These are phyloP conservation scores for Tagetes erecta DNA, from an alignment of 129 eudicot genomes.

Conservation along the genomic window DNA sequence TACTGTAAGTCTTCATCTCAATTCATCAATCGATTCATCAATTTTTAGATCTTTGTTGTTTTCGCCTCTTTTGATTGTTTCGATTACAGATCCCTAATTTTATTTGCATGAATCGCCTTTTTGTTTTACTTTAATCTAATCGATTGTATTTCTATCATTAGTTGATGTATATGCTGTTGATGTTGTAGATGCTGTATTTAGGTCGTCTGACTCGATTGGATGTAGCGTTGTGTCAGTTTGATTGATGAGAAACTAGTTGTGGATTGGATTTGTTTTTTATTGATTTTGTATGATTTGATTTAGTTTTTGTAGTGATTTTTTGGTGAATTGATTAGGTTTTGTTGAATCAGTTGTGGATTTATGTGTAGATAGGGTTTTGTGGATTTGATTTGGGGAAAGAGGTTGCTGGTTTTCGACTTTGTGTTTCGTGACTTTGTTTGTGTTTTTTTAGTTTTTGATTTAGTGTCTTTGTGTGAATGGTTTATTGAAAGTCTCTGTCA, in stretches of 20 bases:
- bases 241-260: constrained; percentile 19
- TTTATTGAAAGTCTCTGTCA: constrained; percentile 7
- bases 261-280: constrained; percentile 6
- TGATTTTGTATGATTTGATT: constrained; percentile 20
- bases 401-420: not conserved
- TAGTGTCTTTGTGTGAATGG: not conserved
- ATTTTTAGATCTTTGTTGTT: constrained; percentile 11
- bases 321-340: constrained; percentile 8
- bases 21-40: constrained; percentile 20
- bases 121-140: not conserved
- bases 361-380: constrained; percentile 27
- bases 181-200: not conserved
- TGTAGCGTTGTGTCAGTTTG: constrained; percentile 10
- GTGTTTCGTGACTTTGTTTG: not conserved
- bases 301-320: constrained; percentile 1
- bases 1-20: constrained; percentile 37
- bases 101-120: constrained; percentile 5
- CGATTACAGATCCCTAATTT: constrained; percentile 34
- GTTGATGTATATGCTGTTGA: too few species aligned
- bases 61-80: not conserved
- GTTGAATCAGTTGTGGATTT: constrained; percentile 24
- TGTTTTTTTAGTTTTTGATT: not conserved
- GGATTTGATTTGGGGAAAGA: constrained; percentile 27
- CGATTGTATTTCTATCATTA: not conserved
- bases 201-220: constrained; percentile 24